Conservation (phyloP, 2,329 filamentous ascomycete genomes). For the Colletotrichum lentis region DNA sequence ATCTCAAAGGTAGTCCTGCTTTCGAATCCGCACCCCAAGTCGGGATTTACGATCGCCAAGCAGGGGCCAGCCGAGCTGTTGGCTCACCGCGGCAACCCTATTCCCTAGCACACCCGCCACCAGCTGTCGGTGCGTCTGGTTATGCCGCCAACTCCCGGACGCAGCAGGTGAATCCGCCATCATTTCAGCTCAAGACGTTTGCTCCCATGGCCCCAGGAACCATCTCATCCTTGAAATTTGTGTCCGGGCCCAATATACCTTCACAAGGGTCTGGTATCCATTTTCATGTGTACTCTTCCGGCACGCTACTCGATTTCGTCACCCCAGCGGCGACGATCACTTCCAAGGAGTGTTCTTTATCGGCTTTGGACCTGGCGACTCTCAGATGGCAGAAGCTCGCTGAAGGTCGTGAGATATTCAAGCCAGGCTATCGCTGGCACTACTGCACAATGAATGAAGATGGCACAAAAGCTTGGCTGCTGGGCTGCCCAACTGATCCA, state of each 20-base stretch:
- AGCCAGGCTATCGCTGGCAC: constrained; percentile 92
- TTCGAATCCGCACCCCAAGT: constrained; percentile 75
- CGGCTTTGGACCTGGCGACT: constrained; percentile 84
- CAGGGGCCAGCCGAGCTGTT: constrained; percentile 51
- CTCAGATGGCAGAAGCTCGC: constrained; percentile 95
- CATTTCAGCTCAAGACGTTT: constrained; percentile 74
- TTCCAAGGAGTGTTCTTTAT: constrained; percentile 87
- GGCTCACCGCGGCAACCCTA: constrained; percentile 63
- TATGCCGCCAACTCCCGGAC: constrained; percentile 75
- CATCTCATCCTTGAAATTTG: constrained; percentile 89
- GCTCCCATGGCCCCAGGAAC: constrained; percentile 86
- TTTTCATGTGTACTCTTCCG: constrained; percentile 94
- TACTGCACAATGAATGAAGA: constrained; percentile 97
- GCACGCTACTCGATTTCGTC: constrained; percentile 90
- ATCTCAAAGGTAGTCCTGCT: constrained; percentile 88
- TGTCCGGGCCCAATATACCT: constrained; percentile 85
- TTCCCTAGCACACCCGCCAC: constrained; percentile 55
- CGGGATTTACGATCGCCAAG: constrained; percentile 60
- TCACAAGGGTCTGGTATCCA: constrained; percentile 91
- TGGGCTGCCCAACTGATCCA: constrained; percentile 86
- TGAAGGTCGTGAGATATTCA: constrained; percentile 93
- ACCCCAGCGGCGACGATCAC: constrained; percentile 90
- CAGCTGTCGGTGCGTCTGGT: constrained; percentile 66
- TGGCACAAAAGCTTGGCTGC: constrained; percentile 93
- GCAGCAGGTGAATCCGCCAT: constrained; percentile 71